Conservation (phyloP, 129 eudicot species). For the Saussurea involucrata region DNA sequence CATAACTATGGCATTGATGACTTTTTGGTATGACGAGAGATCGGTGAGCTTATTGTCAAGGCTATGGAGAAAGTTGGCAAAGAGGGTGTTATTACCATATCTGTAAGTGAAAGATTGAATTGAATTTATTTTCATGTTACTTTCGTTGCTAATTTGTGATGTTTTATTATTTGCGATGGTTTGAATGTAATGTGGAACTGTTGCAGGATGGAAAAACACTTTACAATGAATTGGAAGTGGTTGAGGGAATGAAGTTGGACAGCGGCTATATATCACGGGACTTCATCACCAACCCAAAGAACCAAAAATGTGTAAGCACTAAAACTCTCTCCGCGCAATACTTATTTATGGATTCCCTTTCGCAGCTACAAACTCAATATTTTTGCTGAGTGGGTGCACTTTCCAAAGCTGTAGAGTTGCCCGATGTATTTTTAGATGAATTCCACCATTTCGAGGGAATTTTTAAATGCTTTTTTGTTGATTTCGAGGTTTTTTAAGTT, state of each 20-base stretch:
- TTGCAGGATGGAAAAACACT: slow-evolving; percentile 61
- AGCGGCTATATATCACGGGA: slow-evolving; percentile 62
- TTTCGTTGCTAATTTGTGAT: background rate
- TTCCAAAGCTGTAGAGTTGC: too few species aligned
- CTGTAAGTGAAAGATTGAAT: slow-evolving; percentile 21
- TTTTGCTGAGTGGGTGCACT: too few species aligned
- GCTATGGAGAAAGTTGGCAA: slow-evolving; percentile 59
- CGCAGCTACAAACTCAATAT: too few species aligned
- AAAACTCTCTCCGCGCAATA: background rate
- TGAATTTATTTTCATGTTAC: background rate
- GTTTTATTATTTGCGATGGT: too few species aligned
- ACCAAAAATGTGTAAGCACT: slow-evolving; percentile 55
- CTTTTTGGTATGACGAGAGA: slow-evolving; percentile 25
- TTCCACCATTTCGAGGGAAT: too few species aligned
- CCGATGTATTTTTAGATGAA: too few species aligned
- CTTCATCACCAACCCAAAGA: slow-evolving; percentile 56
- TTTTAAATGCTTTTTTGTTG: too few species aligned
- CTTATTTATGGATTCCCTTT: background rate
- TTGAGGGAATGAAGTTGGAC: slow-evolving; percentile 66
- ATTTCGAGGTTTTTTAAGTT: too few species aligned
- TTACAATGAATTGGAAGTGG: slow-evolving; percentile 59
- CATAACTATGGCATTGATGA: background rate
- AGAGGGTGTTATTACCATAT: slow-evolving; percentile 48
- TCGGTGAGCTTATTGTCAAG: slow-evolving; percentile 52
- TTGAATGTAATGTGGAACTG: background rate